phyloP scores from a whole-genome alignment of 331 rosid species.

The Phaseolus coccineus region DNA sequence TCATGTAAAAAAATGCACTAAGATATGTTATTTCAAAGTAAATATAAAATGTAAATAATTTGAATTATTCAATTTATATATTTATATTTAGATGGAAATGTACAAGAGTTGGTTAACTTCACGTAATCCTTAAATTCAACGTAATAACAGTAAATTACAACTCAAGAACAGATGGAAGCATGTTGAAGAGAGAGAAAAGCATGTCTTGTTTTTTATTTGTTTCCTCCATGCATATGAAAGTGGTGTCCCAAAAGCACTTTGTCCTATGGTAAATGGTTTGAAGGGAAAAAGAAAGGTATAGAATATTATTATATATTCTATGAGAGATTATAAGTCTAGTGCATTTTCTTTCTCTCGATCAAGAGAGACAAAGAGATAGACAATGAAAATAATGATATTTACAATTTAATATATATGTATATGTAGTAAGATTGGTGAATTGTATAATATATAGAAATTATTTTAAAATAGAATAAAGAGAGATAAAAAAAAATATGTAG shows the following conservation, averaged over 20 bases:
- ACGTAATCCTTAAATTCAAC: conserved; percentile 38
- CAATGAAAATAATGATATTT: neutral
- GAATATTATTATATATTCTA: conserved; percentile 35
- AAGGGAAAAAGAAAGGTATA: conserved; percentile 35
- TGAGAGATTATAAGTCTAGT: neutral
- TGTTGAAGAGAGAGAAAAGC: conserved; percentile 48
- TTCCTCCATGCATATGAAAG: conserved; percentile 43
- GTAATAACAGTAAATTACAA: conserved; percentile 43
- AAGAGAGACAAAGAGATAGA: neutral
- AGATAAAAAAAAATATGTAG: neutral
- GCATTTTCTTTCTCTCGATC: neutral
- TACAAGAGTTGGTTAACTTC: conserved; percentile 9
- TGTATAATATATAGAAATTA: neutral
- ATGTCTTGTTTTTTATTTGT: conserved; percentile 44
- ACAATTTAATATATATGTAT: neutral
- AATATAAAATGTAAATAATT: neutral
- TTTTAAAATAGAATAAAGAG: neutral
- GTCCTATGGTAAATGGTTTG: conserved; percentile 43
- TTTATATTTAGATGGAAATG: neutral
- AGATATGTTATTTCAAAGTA: neutral
- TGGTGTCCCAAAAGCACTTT: conserved; percentile 44
- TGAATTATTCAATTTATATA: neutral
- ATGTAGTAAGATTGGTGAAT: neutral
- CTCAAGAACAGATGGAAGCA: conserved; percentile 44
- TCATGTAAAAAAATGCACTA: neutral